phyloP scores from a whole-genome alignment of 805 yeast species.

The Pichia heedii region DNA sequence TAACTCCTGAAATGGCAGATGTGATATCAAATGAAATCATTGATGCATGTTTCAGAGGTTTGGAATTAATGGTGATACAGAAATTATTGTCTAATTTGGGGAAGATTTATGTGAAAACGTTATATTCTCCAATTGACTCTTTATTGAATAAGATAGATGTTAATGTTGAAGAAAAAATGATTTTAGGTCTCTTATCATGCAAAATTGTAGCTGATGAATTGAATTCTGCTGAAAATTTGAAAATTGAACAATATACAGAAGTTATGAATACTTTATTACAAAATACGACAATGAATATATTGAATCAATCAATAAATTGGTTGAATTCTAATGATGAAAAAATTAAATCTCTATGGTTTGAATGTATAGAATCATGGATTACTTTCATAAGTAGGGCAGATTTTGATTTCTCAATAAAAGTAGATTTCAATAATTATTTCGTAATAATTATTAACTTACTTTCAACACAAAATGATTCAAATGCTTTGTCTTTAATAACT shows the following conservation, averaged over 20 bases:
- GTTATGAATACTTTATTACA: slow-evolving; percentile 31
- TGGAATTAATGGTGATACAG: slow-evolving; percentile 7
- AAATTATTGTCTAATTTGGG: slow-evolving; percentile 11
- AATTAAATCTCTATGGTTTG: slow-evolving; percentile 18
- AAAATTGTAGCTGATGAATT: slow-evolving; percentile 47
- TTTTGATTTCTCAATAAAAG: slow-evolving; percentile 23
- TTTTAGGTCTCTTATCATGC: slow-evolving; percentile 25
- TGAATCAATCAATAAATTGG: background rate
- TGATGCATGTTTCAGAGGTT: background rate
- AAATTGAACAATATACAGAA: slow-evolving; percentile 28
- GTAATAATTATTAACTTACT: slow-evolving; percentile 14
- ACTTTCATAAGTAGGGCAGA: slow-evolving; percentile 31
- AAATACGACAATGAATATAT: slow-evolving; percentile 11
- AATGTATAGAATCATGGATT: slow-evolving; percentile 29
- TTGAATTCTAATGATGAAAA: background rate
- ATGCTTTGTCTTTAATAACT: slow-evolving; percentile 28
- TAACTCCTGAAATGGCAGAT: background rate
- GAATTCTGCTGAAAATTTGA: slow-evolving; percentile 28
- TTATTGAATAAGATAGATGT: background rate
- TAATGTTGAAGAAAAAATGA: background rate
- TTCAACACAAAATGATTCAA: slow-evolving; percentile 12
- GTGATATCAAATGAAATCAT: slow-evolving; percentile 5
- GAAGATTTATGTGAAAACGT: slow-evolving; percentile 13
- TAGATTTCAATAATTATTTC: slow-evolving; percentile 18
- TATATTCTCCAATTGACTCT: slow-evolving; percentile 32